Base-by-base conservation (phyloP, 805 yeast genomes). In the Candida mattraensis region DNA sequence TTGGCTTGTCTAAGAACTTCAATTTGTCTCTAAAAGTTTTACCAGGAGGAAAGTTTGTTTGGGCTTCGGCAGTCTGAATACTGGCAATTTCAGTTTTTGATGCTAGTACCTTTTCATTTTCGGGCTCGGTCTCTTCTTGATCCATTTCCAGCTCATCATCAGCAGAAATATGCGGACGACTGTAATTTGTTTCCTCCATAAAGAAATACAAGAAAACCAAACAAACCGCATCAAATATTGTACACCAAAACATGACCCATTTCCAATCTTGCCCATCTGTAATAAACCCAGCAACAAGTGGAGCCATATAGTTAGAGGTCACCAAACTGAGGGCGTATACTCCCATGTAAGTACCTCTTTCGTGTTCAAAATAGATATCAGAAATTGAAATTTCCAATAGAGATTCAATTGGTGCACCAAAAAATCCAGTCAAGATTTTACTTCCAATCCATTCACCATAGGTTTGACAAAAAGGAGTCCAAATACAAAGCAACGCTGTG, bases 281-380 rank as follows among this genome's bases (percentile, higher is more conserved):
- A 38, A 78, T 72, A 45, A 73, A 72, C 11, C 81, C 81, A 7
- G 80, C 79, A 29, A 76, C 65, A 42, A 77, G 59, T 4, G 83
- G 82, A 4, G 81, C 81, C 39, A 75, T 55, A 46, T 61, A 78
- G 24, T 76, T 70, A 5, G 78, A 74, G n/a, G 66, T 65, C 21
- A 76, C 63, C 17, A 80, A 62, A n/a, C 80, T 73, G 39, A 68
- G 52, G 39, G 76, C 75, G 51, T 78, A 78, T 14, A 74, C 47
- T 21, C 67, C 66, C 63, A 70, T 58, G 22, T 63, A 64, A 12
- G 58, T 53, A 5, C 72, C 72, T 43, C 74, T 56, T 47, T 74
- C 70, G 45, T 74, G 77, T 42, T 68, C 70, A 48, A 72, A 74
- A 47, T 64, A 72, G 30, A 72, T 50, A 48, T 73, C 79, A 6